These are phyloP conservation scores for Solanum arcanum DNA, from an alignment of 257 asterid species.

Conservation along the genomic window DNA sequence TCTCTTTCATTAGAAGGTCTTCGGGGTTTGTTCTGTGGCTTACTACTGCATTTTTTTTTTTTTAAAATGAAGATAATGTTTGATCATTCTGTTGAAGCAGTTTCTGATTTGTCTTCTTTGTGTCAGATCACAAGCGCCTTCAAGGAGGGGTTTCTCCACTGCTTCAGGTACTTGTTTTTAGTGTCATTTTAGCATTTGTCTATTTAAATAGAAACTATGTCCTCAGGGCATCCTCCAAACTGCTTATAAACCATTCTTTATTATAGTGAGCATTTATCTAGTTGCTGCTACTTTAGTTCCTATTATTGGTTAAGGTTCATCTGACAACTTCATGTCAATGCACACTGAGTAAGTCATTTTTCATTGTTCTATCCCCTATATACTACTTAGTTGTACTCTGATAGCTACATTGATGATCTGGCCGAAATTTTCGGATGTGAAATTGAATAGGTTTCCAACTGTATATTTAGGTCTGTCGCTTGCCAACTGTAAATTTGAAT, in stretches of 20 bases:
- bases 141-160: not conserved
- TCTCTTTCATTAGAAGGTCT: conserved; percentile 28
- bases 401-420: not conserved
- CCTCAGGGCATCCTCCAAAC: not conserved
- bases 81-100: not conserved
- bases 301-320: not conserved
- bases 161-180: conserved; percentile 1
- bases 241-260: not conserved
- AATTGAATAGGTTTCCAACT: not conserved
- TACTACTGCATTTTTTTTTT: not conserved
- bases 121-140: conserved; percentile 34
- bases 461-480: not conserved
- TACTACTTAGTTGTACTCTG: not conserved
- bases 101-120: not conserved
- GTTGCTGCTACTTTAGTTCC: not conserved
- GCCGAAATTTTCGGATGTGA: not conserved
- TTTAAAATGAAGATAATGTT: not conserved
- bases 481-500: not conserved
- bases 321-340: not conserved
- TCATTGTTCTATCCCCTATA: not conserved
- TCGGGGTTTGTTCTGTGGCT: conserved; percentile 20
- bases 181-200: not conserved
- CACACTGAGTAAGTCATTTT: not conserved
- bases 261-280: not conserved
- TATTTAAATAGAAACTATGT: not conserved